A percentile compares a stretch with the other conserved stretches of the same genome.
These are phyloP conservation scores for Teunomyces pallodes DNA, from an alignment of 805 yeast species.

Conservation along the genomic window DNA sequence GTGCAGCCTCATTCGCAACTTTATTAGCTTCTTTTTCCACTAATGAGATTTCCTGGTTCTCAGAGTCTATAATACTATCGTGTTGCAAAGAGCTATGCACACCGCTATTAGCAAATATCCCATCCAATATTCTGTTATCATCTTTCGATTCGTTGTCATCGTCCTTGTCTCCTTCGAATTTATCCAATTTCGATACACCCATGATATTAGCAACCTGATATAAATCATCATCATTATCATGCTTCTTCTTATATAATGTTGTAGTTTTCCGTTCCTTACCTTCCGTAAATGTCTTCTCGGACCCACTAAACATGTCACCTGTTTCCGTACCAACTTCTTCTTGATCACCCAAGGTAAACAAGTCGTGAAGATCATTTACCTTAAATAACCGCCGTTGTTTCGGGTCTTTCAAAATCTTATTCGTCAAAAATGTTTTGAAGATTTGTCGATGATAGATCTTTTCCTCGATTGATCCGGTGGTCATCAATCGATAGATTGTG, in stretches of 20 bases:
- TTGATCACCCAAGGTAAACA: conserved; percentile 81
- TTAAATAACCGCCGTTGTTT: conserved; percentile 92
- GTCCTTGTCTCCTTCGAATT: conserved; percentile 53
- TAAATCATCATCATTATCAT: conserved; percentile 62
- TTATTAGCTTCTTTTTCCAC: conserved; percentile 65
- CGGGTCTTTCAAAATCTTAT: conserved; percentile 92
- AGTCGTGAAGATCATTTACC: conserved; percentile 84
- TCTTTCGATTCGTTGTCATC: conserved; percentile 23
- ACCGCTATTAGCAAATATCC: conserved; percentile 66
- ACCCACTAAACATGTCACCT: conserved; percentile 57
- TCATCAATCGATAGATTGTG: conserved; percentile 84
- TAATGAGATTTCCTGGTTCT: conserved; percentile 49
- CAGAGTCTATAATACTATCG: conserved; percentile 65
- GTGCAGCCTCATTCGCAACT: conserved; percentile 52
- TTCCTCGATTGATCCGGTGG: conserved; percentile 94
- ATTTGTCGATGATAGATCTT: conserved; percentile 96
- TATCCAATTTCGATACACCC: conserved; percentile 74
- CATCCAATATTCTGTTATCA: conserved; percentile 70
- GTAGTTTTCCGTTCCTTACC: conserved; percentile 31
- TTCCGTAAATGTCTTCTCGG: conserved; percentile 39
- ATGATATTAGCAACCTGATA: conserved; percentile 56
- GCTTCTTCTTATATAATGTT: conserved; percentile 24
- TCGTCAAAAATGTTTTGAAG: conserved; percentile 89
- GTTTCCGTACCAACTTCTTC: conserved; percentile 65
- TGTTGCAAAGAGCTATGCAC: conserved; percentile 76